Conservation (phyloP, 345 rosid genomes). For the Trapa bicornis region DNA sequence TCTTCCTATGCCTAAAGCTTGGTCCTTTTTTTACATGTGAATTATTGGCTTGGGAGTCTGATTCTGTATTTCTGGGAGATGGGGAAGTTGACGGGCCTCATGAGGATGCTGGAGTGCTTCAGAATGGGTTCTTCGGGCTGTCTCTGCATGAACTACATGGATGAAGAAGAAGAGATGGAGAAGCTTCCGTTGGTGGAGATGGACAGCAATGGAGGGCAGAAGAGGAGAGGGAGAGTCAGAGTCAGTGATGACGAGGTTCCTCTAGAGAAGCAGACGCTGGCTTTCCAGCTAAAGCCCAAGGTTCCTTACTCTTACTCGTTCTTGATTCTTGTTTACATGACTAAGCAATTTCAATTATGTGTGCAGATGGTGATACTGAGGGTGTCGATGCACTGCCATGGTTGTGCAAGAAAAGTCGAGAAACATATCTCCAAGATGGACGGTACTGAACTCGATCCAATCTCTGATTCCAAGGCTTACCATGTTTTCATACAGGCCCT, state of each 20-base stretch:
- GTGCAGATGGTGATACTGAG: slow-evolving; percentile 75
- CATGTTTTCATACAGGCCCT: slow-evolving; percentile 5
- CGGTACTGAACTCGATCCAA: slow-evolving; percentile 25
- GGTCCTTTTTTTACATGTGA: background rate
- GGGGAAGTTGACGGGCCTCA: slow-evolving; percentile 47
- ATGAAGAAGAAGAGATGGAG: slow-evolving; percentile 41
- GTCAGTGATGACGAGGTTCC: slow-evolving; percentile 25
- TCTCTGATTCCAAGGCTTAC: too few relatives aligned
- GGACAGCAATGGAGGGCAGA: slow-evolving; percentile 24
- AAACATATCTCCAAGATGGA: slow-evolving; percentile 78
- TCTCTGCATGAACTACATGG: slow-evolving; percentile 47
- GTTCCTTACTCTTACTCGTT: slow-evolving; percentile 12
- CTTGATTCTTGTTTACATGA: too few relatives aligned
- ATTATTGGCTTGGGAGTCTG: background rate
- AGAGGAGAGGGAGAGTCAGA: slow-evolving; percentile 26
- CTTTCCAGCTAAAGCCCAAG: slow-evolving; percentile 76
- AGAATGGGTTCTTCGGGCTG: slow-evolving; percentile 31
- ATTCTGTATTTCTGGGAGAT: slow-evolving; percentile 10
- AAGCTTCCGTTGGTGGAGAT: slow-evolving; percentile 27
- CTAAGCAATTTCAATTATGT: too few relatives aligned
- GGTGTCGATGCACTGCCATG: slow-evolving; percentile 89
- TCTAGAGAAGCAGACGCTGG: slow-evolving; percentile 49
- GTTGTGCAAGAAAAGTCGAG: slow-evolving; percentile 87
- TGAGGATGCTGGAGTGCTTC: slow-evolving; percentile 39
- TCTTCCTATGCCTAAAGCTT: background rate